Base-by-base conservation (phyloP, 257 asterid genomes). In the Nicotiana obtusifolia region DNA sequence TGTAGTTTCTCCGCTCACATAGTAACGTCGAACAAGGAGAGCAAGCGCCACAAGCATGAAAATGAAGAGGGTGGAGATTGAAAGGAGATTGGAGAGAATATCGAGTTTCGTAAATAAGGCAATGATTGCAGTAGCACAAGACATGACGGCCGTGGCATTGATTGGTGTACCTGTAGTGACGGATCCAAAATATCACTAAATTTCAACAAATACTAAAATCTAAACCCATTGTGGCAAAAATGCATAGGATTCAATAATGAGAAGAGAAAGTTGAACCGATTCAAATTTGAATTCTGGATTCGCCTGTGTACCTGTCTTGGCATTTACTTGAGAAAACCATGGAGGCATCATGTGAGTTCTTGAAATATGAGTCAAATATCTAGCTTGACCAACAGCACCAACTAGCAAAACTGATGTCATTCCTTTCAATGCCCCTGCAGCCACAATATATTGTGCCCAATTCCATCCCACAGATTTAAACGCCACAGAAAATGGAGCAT, bases 11-110 rank as follows among this genome's bases (percentile, higher is more conserved):
- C 80, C 62, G 28, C n/a, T 60, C 52, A 26, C 15, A 0, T 73
- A 49, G 80, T 75, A 75, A 49, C 80, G 62, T 75, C 62, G 56
- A 75, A 75, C 80, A 4, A 75, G 80, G 80, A 49, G 62, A 75
- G 80, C 80, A 22, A 49, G 80, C 11, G 80, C 44, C 8, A 75
- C 80, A 8, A 75, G 62, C 80, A 75, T 75, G 80, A 75, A 75
- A 0, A 75, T 75, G 17, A 75, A 75, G 62, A 75, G 80, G n/a
- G 80, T 75, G 41, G 79, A 73, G 35, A 73, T 47, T 14, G 79
- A 73, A 26, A 73, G 62, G 37, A 75, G 80, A 5, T 75, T 75
- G 62, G 62, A 73, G 44, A 75, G 80, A 10, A 75, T 49, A 49
- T 75, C 62, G 62, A 75, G 80, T 49, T 49, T 75, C 9, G 80